phyloP scores from a whole-genome alignment of 2,329 filamentous ascomycete genomes.

The Tolypocladium ophioglossoides region DNA sequence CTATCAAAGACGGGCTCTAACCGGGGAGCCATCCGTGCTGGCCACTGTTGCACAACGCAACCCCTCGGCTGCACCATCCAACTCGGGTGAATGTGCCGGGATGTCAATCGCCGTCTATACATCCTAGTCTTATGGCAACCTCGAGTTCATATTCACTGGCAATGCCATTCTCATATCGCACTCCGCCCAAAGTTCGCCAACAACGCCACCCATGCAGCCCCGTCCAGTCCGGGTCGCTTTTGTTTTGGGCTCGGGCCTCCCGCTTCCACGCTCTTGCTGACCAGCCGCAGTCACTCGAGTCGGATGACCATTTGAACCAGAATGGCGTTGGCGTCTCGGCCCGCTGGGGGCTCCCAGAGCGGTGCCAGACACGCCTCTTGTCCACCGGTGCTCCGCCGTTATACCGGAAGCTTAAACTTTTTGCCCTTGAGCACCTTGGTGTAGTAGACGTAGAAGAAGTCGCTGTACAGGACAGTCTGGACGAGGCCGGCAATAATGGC shows the following conservation, averaged over 20 bases:
- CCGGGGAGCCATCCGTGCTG: neutral
- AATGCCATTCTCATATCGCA: neutral
- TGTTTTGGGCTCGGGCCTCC: neutral
- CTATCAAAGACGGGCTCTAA: neutral
- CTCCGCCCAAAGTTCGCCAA: constrained; percentile 10
- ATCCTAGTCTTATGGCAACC: neutral
- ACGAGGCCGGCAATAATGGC: constrained; percentile 80
- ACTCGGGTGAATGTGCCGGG: neutral
- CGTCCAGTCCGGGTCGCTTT: neutral
- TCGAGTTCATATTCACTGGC: neutral
- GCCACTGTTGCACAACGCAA: neutral
- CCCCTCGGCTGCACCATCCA: neutral
- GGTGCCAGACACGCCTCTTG: neutral
- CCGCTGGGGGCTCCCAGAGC: neutral
- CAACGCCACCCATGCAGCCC: constrained; percentile 20
- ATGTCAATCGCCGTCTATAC: neutral
- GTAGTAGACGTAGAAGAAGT: constrained; percentile 99
- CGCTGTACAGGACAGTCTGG: constrained; percentile 92
- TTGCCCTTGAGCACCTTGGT: constrained; percentile 86
- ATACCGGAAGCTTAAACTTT: constrained; percentile 80
- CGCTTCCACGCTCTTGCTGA: neutral
- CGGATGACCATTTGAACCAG: neutral
- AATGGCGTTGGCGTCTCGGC: neutral
- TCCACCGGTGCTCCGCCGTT: constrained; percentile 18
- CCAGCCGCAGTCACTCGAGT: neutral